Percentiles rank a stretch among this genome's conserved stretches.
These are phyloP conservation scores for Cyberlindnera sargentensis DNA, from an alignment of 805 yeast genomes.

Conservation along the genomic window DNA sequence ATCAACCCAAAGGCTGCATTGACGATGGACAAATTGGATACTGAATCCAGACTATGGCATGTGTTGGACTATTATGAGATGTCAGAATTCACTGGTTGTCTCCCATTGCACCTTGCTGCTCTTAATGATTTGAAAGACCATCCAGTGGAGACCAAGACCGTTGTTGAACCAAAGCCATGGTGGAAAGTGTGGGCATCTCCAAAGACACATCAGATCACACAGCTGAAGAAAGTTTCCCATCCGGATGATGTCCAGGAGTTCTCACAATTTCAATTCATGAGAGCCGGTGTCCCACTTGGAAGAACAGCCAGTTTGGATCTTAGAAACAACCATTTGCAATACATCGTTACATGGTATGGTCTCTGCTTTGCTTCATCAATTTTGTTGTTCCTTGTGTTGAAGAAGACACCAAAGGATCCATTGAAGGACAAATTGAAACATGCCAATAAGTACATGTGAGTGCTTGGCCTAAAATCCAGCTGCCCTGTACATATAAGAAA, in stretches of 20 bases:
- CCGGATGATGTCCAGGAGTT: constrained; percentile 31
- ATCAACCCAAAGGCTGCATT: constrained; percentile 55
- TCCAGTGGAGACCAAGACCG: constrained; percentile 35
- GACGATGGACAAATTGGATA: constrained; percentile 66
- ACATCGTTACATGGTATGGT: constrained; percentile 93
- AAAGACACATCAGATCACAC: constrained; percentile 7
- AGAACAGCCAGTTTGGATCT: constrained; percentile 72
- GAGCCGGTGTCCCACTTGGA: constrained; percentile 89
- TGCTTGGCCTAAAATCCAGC: not conserved
- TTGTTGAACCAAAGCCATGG: constrained; percentile 21
- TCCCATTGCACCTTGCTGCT: constrained; percentile 74
- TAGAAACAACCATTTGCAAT: constrained; percentile 86
- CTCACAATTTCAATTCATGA: constrained; percentile 51
- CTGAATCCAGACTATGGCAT: constrained; percentile 62
- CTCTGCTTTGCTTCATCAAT: constrained; percentile 66
- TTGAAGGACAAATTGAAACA: constrained; percentile 41
- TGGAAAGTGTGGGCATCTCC: constrained; percentile 23
- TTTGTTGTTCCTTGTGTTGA: constrained; percentile 49
- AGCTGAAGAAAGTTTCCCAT: not conserved
- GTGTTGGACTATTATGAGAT: constrained; percentile 78
- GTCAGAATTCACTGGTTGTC: constrained; percentile 58
- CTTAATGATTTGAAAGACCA: constrained; percentile 60
- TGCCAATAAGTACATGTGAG: constrained; percentile 35
- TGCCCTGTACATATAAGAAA: constrained; percentile 1
- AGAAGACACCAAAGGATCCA: constrained; percentile 35